phyloP scores from a whole-genome alignment of 83 land plant species.

The Larix sibirica region DNA sequence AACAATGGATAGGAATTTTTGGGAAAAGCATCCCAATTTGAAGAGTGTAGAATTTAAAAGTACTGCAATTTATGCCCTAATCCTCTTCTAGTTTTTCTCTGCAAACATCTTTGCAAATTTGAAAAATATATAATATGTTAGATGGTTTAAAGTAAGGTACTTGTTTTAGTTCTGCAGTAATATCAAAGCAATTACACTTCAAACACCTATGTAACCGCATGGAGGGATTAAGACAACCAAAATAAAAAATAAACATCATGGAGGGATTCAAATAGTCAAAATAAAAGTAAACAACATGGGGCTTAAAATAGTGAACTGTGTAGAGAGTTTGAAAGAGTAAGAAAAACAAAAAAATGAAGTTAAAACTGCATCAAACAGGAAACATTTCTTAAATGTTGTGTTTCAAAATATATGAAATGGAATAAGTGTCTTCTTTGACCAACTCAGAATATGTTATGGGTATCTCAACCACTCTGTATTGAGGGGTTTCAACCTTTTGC shows the following conservation, averaged over 20 bases:
- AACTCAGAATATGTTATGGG: too few relatives aligned
- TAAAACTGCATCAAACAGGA: background rate
- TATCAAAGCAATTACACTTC: background rate
- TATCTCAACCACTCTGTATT: conserved; percentile 18
- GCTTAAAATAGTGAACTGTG: too few relatives aligned
- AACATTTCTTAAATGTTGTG: background rate
- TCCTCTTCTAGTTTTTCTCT: background rate
- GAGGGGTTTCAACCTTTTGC: conserved; percentile 36
- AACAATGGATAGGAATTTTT: background rate
- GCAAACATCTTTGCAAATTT: background rate
- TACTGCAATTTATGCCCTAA: too few relatives aligned
- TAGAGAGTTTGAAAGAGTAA: too few relatives aligned
- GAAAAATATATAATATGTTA: background rate
- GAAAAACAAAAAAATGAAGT: background rate
- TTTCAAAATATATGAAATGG: background rate
- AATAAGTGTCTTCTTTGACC: too few relatives aligned
- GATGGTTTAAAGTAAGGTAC: background rate
- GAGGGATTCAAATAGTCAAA: too few relatives aligned
- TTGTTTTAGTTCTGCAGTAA: background rate
- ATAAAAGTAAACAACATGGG: too few relatives aligned
- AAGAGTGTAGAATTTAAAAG: too few relatives aligned
- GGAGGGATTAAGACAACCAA: background rate
- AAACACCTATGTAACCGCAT: background rate
- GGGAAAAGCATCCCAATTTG: too few relatives aligned
- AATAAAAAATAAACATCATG: background rate